Evolutionary conservation across 2,329 filamentous ascomycete genomes (phyloP).

Genomic region (Xylariomycetidae sp.): DNA sequence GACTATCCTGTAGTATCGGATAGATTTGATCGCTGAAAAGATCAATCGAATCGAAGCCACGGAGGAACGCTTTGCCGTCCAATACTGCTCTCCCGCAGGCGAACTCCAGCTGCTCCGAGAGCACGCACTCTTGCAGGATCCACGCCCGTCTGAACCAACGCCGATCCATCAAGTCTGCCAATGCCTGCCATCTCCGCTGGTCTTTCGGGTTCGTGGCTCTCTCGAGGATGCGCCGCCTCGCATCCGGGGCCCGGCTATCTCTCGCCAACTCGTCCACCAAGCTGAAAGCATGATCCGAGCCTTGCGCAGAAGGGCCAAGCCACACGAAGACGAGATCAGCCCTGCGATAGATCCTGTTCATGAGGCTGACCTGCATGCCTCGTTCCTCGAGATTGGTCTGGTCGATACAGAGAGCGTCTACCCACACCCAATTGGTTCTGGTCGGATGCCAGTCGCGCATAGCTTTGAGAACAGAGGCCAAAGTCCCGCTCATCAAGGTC

Average conservation of each 20-base stretch:
- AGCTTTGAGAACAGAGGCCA: not conserved
- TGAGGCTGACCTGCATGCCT: not conserved
- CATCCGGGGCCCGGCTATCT: not conserved
- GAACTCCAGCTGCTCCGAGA: not conserved
- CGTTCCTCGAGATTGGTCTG: not conserved
- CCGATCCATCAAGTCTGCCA: not conserved
- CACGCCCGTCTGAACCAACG: not conserved
- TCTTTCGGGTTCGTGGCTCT: not conserved
- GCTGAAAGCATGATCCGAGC: not conserved
- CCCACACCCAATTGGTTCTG: not conserved
- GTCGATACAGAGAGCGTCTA: slow-evolving; percentile 1
- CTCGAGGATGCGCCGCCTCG: not conserved
- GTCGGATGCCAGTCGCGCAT: not conserved
- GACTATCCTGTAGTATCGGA: too few relatives aligned
- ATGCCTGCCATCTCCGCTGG: not conserved
- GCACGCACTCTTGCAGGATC: not conserved
- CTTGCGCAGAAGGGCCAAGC: not conserved
- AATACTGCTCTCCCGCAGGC: not conserved
- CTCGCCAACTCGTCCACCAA: not conserved
- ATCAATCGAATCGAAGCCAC: too few relatives aligned
- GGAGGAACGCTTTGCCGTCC: too few relatives aligned
- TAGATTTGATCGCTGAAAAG: too few relatives aligned
- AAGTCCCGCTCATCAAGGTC: not conserved
- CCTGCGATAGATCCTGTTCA: not conserved
- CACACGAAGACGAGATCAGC: not conserved